Evolutionary conservation across 495 filamentous ascomycete genomes (phyloP), one percentile per base, ranked within the genome.

Genomic region (Podospora sp.): DNA sequence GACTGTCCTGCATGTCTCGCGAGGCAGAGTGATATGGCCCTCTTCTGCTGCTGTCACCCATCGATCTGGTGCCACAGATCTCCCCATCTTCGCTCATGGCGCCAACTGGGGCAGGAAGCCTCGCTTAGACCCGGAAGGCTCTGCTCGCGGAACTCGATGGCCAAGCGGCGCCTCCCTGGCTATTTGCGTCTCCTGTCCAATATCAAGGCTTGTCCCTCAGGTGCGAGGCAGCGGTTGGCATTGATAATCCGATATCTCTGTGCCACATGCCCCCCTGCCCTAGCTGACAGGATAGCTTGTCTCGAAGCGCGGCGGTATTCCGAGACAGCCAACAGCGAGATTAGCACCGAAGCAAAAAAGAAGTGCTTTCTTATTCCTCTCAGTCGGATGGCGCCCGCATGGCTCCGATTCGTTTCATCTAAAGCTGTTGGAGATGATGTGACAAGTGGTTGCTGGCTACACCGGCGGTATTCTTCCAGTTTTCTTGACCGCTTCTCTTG

Each of bases 401-500:
- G 57, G 27, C 25, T 18, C 27, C 57, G 57, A 36, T 59, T 29
- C 57, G 57, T 59, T 59, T 59, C 57, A 59, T 59, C 57, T 33
- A 59, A 20, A 36, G n/a, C n/a, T 59, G 24, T 20, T 21, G n/a
- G 56, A 16, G n/a, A 24, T 14, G 11, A 9, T 51, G 59, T 46
- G 26, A 35, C 22, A 63, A 22, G 16, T n/a, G 49, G 22, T 20
- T 25, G 22, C 25, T 35, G 22, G 40, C 11, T 25, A 35, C 46
- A 35, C 49, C 40, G 1, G 46, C 21, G 60, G 36, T 49, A 52
- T 51, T 60, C 59, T n/a, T n/a, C 35, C 33, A 24, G 9, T 35
- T 62, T 62, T 33, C 29, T 35, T 63, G 61, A 63, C 61, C 61
- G 61, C 61, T 63, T 25, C 26, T 63, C 26, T 35, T 63, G 59